These are phyloP conservation scores for Neospermospora avenae DNA, from an alignment of 2,329 filamentous ascomycete genomes.

Conservation along the genomic window DNA sequence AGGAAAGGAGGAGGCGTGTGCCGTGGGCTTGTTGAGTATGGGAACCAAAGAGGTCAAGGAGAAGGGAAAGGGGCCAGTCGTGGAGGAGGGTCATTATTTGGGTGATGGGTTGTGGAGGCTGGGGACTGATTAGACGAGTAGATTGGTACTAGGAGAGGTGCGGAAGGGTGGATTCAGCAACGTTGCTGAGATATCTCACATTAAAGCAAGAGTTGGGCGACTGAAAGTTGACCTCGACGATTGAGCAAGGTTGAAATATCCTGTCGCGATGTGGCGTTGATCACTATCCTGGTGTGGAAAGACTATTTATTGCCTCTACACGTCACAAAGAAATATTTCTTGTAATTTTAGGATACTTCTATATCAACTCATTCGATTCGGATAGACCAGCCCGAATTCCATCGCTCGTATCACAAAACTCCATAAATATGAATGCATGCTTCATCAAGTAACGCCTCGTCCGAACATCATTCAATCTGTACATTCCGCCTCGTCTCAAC, in stretches of 20 bases:
- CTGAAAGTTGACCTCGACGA: no score
- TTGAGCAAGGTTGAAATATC: no score
- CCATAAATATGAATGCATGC: not conserved
- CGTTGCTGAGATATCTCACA: no score
- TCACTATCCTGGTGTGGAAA: no score
- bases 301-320: not conserved
- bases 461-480: not conserved
- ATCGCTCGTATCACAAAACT: not conserved
- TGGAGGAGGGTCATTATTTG: conserved; percentile 90
- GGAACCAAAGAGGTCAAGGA: conserved; percentile 90
- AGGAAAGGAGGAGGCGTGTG: conserved; percentile 87
- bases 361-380: not conserved
- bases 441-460: not conserved
- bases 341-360: not conserved
- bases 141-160: no score
- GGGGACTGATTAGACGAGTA: conserved; percentile 28
- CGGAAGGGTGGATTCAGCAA: no score
- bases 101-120: conserved; percentile 86
- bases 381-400: not conserved
- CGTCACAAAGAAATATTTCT: not conserved
- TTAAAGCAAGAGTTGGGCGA: no score
- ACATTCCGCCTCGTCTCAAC: not conserved
- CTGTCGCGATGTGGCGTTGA: no score
- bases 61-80: conserved; percentile 89
- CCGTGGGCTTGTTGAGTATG: conserved; percentile 79